Evolutionary conservation across 805 yeast species (phyloP).

Genomic region (Wickerhamiella lipophila): DNA sequence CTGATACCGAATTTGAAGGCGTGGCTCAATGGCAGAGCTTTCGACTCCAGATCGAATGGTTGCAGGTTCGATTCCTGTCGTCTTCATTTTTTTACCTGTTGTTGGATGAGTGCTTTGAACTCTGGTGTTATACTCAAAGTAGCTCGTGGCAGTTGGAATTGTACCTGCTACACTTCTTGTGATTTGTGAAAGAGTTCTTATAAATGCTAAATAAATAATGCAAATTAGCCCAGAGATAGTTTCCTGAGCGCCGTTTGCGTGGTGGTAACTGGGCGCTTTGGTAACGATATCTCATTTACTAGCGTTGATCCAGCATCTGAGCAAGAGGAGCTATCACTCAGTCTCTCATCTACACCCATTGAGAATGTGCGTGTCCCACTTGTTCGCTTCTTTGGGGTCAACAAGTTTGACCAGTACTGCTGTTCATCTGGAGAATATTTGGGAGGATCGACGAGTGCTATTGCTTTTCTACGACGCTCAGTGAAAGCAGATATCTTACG

Average conservation of each 20-base stretch:
- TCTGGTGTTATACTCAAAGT: too few relatives aligned
- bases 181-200: too few relatives aligned
- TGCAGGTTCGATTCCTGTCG: conserved; percentile 15
- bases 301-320: conserved; percentile 2
- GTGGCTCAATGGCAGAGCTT: conserved; percentile 16
- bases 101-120: too few relatives aligned
- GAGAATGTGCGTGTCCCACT: conserved; percentile 18
- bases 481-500: conserved; percentile 16
- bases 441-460: not conserved
- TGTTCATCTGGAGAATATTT: not conserved
- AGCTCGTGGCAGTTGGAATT: too few relatives aligned
- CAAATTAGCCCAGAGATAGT: conserved; percentile 11
- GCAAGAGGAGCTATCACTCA: conserved; percentile 1
- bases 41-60: conserved; percentile 16
- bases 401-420: not conserved
- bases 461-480: conserved; percentile 14
- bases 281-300: conserved; percentile 11
- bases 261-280: conserved; percentile 14
- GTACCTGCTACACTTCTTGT: too few relatives aligned
- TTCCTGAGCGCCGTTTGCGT: conserved; percentile 18
- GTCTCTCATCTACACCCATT: conserved; percentile 18
- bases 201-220: conserved; percentile 5
- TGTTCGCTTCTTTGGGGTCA: conserved; percentile 1
- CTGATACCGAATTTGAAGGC: not conserved
- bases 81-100: conserved; percentile 10